Conservation (phyloP, 768 basidiomycete genomes). For the Tricholoma terreum region DNA sequence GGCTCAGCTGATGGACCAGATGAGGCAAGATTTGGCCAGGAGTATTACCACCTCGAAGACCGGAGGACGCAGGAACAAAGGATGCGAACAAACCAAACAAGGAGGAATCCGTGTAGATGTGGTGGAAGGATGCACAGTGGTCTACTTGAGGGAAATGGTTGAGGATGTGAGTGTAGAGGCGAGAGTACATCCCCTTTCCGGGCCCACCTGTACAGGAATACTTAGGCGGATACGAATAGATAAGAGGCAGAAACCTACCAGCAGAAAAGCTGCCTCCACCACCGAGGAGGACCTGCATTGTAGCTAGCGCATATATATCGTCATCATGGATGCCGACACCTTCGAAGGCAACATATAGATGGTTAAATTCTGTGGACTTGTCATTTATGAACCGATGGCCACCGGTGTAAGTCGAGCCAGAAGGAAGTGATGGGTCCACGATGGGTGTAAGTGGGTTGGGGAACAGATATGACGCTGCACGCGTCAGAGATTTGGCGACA, state of each 20-base stretch:
- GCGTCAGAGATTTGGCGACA: conserved; percentile 64
- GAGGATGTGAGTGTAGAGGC: conserved; percentile 92
- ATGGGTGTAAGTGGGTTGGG: conserved; percentile 32
- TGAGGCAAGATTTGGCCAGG: conserved; percentile 75
- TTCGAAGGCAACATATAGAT: conserved; percentile 91
- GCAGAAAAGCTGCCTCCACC: conserved; percentile 98
- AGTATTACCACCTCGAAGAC: conserved; percentile 56
- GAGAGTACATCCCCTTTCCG: conserved; percentile 99
- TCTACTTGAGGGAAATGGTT: conserved; percentile 94
- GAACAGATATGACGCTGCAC: conserved; percentile 77
- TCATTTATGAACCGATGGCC: conserved; percentile 73
- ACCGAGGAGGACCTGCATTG: conserved; percentile 91
- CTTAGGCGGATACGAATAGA: neutral
- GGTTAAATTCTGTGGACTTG: conserved; percentile 72
- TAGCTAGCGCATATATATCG: conserved; percentile 90
- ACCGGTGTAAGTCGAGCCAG: conserved; percentile 73
- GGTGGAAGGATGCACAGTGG: conserved; percentile 95
- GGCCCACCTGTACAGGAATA: conserved; percentile 65
- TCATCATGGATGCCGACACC: conserved; percentile 88
- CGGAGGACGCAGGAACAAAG: conserved; percentile 65
- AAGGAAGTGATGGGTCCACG: conserved; percentile 22
- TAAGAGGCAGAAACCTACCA: conserved; percentile 36
- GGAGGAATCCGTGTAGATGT: conserved; percentile 93
- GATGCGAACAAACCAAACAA: conserved; percentile 90
- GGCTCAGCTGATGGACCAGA: conserved; percentile 83